Percentiles rank a stretch among this genome's conserved stretches.
These are phyloP conservation scores for Torrubiella hemipterigena DNA, from an alignment of 2,329 filamentous ascomycete genomes.

Conservation along the genomic window DNA sequence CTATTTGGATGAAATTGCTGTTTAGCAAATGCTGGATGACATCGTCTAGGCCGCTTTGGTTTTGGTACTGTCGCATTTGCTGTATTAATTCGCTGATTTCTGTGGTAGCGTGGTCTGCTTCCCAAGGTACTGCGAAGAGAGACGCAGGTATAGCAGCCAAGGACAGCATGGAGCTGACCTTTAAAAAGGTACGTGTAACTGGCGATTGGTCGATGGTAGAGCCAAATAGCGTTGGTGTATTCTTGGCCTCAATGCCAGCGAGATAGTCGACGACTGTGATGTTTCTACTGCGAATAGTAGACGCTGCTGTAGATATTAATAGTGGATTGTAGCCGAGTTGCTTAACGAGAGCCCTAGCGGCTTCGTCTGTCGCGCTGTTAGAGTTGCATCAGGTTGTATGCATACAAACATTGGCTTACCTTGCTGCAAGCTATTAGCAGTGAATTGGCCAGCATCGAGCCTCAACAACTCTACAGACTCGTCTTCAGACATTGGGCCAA, in stretches of 20 bases:
- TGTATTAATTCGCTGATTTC: conserved; percentile 8
- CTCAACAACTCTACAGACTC: conserved; percentile 9
- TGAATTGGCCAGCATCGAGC: neutral
- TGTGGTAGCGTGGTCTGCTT: conserved; percentile 6
- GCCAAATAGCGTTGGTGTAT: conserved; percentile 8
- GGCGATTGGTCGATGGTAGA: conserved; percentile 14
- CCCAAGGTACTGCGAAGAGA: conserved; percentile 8
- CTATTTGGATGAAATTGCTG: conserved; percentile 13
- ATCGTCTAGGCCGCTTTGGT: conserved; percentile 10
- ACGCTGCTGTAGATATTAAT: conserved; percentile 10
- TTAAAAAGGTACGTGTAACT: conserved; percentile 10
- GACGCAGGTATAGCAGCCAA: conserved; percentile 11
- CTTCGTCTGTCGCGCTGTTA: too few species aligned
- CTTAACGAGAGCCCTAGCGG: conserved; percentile 9
- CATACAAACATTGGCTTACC: conserved; percentile 1
- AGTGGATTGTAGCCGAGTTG: conserved; percentile 11
- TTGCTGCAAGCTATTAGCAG: too few species aligned
- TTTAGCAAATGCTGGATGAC: conserved; percentile 13
- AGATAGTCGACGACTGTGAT: conserved; percentile 9
- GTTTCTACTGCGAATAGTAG: conserved; percentile 11
- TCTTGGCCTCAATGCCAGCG: conserved; percentile 5
- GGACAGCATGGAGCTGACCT: conserved; percentile 15
- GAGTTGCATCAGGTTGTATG: too few species aligned
- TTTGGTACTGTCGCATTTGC: conserved; percentile 11
- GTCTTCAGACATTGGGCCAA: conserved; percentile 10